Percentiles rank a stretch among this genome's conserved stretches.
phyloP scores from a whole-genome alignment of 345 rosid genomes.

The Gossypium anomalum region DNA sequence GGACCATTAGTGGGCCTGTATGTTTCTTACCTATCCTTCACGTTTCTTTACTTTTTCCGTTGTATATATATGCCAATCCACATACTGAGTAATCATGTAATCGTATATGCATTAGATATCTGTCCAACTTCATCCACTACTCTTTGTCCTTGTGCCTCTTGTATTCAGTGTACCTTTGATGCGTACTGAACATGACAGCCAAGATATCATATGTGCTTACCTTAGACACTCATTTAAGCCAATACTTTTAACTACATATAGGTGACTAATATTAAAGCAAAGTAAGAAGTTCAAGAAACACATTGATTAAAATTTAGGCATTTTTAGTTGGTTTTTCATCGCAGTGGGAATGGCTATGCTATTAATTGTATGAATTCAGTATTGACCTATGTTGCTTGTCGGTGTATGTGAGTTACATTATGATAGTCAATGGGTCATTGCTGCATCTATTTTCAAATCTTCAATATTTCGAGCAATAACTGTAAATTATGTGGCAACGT shows the following conservation, averaged over 20 bases:
- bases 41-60: neutral
- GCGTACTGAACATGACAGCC: neutral
- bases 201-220: neutral
- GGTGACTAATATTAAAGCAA: neutral
- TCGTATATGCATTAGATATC: neutral
- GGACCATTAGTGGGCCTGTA: conserved; percentile 97
- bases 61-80: neutral
- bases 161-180: neutral
- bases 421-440: neutral
- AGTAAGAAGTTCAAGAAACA: neutral
- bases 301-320: neutral
- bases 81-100: neutral
- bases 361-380: neutral
- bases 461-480: neutral
- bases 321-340: neutral
- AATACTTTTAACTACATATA: neutral
- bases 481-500: neutral
- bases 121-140: neutral
- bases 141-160: neutral
- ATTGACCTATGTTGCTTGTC: neutral
- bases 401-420: neutral
- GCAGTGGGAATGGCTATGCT: neutral
- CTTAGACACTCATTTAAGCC: neutral
- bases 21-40: conserved; percentile 6
- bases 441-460: neutral